Conservation (phyloP, 2,329 filamentous ascomycete species). For the Xylaria digitata region DNA sequence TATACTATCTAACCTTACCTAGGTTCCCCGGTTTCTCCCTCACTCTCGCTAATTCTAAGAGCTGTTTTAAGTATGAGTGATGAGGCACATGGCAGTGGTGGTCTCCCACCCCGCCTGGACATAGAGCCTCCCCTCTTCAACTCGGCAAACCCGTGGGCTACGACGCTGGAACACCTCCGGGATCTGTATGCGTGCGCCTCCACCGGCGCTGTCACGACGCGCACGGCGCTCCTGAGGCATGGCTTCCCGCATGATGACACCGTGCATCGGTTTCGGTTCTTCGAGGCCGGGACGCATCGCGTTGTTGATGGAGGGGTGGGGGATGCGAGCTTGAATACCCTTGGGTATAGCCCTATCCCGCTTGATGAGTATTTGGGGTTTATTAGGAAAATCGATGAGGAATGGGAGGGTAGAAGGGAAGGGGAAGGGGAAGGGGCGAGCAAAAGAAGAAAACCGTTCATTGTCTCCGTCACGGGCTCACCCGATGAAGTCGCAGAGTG, state of each 20-base stretch:
- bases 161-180: slow-evolving; percentile 69
- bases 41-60: background rate
- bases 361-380: slow-evolving; percentile 67
- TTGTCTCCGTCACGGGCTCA: slow-evolving; percentile 77
- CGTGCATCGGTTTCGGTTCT: slow-evolving; percentile 75
- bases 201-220: slow-evolving; percentile 79
- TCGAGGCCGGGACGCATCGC: slow-evolving; percentile 57
- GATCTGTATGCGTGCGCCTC: slow-evolving; percentile 69
- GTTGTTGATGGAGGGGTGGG: slow-evolving; percentile 33
- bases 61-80: background rate
- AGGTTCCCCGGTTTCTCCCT: too few species aligned
- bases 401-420: slow-evolving; percentile 48
- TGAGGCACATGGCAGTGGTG: background rate
- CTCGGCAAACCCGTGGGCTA: slow-evolving; percentile 81
- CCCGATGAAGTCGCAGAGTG: slow-evolving; percentile 67
- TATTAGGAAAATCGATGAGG: slow-evolving; percentile 46
- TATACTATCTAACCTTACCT: background rate
- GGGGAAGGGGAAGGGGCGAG: too few species aligned
- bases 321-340: slow-evolving; percentile 71
- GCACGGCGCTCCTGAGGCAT: slow-evolving; percentile 70
- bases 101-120: slow-evolving; percentile 58
- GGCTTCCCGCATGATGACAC: slow-evolving; percentile 72
- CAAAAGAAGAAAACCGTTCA: slow-evolving; percentile 65
- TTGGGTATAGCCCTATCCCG: slow-evolving; percentile 77
- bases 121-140: slow-evolving; percentile 77